Conservation (phyloP, 345 rosid species). For the Streptanthus diversifolius region DNA sequence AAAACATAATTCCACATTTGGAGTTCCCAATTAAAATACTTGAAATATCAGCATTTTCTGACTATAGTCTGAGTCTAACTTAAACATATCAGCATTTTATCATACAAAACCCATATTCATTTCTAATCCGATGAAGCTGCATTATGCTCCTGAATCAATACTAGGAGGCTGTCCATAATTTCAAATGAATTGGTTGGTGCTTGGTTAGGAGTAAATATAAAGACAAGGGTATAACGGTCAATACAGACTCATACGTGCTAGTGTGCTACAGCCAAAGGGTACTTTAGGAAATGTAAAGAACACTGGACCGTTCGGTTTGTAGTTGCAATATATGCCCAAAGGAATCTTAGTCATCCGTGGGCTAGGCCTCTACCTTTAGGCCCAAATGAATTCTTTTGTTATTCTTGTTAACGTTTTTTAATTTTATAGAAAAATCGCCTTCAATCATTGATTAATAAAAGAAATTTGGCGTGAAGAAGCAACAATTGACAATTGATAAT, state of each 20-base stretch:
- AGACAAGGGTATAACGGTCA: neutral
- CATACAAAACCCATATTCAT: neutral
- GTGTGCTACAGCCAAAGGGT: neutral
- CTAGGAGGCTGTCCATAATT: too few relatives aligned
- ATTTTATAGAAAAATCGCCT: neutral
- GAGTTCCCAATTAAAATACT: neutral
- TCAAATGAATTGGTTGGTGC: too few relatives aligned
- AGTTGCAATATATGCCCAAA: neutral
- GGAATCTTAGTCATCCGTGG: neutral
- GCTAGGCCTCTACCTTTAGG: neutral
- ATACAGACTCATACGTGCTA: neutral
- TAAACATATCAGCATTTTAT: neutral
- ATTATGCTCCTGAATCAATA: neutral
- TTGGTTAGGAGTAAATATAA: neutral
- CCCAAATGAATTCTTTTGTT: neutral
- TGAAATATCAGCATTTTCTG: neutral
- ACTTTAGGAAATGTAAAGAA: neutral
- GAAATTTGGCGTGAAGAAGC: constrained; percentile 14
- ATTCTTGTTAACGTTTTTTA: too few relatives aligned
- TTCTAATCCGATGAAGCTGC: neutral
- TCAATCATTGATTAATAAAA: constrained; percentile 19
- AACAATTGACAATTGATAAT: constrained; percentile 29
- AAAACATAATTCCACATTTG: neutral
- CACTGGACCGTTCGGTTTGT: neutral
- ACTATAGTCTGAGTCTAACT: neutral